These are phyloP conservation scores for Lenwebbia sp. DNA, from an alignment of 345 rosid genomes.

Conservation along the genomic window DNA sequence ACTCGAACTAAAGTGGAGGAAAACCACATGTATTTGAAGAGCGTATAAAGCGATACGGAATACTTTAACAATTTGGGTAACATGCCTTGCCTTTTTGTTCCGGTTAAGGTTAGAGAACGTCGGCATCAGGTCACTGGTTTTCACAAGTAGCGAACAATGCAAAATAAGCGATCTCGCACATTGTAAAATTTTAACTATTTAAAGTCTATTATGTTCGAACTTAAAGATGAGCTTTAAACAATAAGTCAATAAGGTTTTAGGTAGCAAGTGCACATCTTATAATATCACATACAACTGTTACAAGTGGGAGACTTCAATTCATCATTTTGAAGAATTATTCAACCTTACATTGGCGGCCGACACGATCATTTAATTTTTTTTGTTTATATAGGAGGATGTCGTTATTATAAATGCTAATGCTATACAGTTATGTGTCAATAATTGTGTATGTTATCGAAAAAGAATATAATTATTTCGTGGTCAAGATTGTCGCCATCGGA, in stretches of 20 bases:
- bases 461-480: neutral
- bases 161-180: rapidly evolving
- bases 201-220: neutral
- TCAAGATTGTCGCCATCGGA: neutral
- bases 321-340: neutral
- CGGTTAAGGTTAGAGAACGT: neutral
- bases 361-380: neutral
- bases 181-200: neutral
- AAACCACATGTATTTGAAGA: neutral
- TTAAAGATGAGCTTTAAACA: neutral
- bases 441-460: neutral
- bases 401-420: neutral
- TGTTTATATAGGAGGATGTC: neutral
- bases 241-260: neutral
- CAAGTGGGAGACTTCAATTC: neutral
- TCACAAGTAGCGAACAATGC: neutral
- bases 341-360: neutral
- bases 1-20: neutral
- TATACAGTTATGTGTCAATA: neutral
- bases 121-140: neutral
- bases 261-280: neutral
- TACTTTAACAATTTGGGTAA: neutral
- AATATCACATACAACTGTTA: neutral
- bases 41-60: neutral
- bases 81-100: rapidly evolving